phyloP scores from a whole-genome alignment of 1,139 yeast species.

The Geotrichum aggregatum region DNA sequence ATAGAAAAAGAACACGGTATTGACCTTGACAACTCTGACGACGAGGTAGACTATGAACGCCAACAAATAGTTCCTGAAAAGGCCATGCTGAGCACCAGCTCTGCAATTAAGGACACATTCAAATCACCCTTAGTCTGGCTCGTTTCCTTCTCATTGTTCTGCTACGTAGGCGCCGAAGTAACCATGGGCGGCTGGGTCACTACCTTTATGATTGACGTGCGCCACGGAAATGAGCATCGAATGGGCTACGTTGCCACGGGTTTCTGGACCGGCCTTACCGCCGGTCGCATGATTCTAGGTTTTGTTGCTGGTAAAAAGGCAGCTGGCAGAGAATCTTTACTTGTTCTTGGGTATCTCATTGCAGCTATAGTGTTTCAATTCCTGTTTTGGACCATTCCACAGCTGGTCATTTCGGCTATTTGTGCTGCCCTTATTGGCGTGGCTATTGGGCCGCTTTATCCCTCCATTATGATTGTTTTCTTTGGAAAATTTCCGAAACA shows the following conservation, averaged over 20 bases:
- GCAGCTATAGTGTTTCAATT: conserved; percentile 28
- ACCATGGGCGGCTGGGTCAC: conserved; percentile 70
- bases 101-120: conserved; percentile 3
- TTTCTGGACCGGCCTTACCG: conserved; percentile 65
- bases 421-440: conserved; percentile 56
- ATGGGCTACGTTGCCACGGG: conserved; percentile 68
- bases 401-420: conserved; percentile 32
- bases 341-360: conserved; percentile 26
- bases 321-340: conserved; percentile 29
- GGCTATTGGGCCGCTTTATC: conserved; percentile 76
- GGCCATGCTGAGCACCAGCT: background rate
- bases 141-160: conserved; percentile 51
- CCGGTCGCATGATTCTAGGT: conserved; percentile 52
- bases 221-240: conserved; percentile 46
- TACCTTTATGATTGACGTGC: conserved; percentile 55
- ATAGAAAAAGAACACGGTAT: background rate
- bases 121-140: conserved; percentile 46
- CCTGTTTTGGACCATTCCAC: conserved; percentile 34
- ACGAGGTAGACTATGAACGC: background rate
- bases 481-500: conserved; percentile 58
- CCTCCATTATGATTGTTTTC: conserved; percentile 66
- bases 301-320: conserved; percentile 32
- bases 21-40: background rate
- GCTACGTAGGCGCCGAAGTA: conserved; percentile 68
- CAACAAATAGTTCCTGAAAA: background rate